Conservation (phyloP, 176 grass and related monocot genomes). For the Guadua angustifolia region DNA sequence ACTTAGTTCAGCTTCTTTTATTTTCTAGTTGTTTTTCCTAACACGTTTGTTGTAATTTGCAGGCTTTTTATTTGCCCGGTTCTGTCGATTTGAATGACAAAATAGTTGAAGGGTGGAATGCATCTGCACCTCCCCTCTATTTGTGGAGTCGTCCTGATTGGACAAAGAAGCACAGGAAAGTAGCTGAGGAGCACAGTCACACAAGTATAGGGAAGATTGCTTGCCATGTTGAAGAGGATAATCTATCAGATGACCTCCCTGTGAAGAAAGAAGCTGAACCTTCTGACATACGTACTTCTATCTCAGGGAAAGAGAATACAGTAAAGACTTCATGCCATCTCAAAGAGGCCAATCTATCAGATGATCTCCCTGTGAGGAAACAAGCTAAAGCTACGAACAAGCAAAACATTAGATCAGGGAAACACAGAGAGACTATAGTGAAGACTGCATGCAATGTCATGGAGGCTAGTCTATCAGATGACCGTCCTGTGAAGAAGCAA, state of each 20-base stretch:
- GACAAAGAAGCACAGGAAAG: slow-evolving; percentile 65
- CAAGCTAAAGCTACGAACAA: slow-evolving; percentile 28
- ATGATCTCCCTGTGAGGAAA: slow-evolving; percentile 22
- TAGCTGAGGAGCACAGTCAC: slow-evolving; percentile 66
- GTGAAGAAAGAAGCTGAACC: slow-evolving; percentile 31
- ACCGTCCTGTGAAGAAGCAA: slow-evolving; percentile 20
- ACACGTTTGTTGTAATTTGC: slow-evolving; percentile 36
- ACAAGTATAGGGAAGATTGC: neutral
- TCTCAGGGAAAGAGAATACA: slow-evolving; percentile 2
- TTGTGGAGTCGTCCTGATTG: slow-evolving; percentile 88
- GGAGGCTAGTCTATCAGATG: slow-evolving; percentile 34
- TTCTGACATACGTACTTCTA: slow-evolving; percentile 23
- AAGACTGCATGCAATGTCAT: slow-evolving; percentile 1
- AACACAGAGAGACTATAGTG: slow-evolving; percentile 20
- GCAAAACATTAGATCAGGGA: slow-evolving; percentile 6
- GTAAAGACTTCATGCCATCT: neutral
- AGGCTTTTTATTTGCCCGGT: slow-evolving; percentile 96
- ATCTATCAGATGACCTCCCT: neutral
- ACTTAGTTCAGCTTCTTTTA: neutral
- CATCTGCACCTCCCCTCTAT: slow-evolving; percentile 69
- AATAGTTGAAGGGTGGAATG: slow-evolving; percentile 89
- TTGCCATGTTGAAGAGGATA: slow-evolving; percentile 23
- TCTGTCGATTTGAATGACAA: slow-evolving; percentile 78
- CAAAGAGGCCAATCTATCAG: slow-evolving; percentile 21
- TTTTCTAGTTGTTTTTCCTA: slow-evolving; percentile 18